Percentiles rank a stretch among this genome's conserved stretches.
Evolutionary conservation across 345 rosid species (phyloP).

Genomic region (Odontarrhena argentea): DNA sequence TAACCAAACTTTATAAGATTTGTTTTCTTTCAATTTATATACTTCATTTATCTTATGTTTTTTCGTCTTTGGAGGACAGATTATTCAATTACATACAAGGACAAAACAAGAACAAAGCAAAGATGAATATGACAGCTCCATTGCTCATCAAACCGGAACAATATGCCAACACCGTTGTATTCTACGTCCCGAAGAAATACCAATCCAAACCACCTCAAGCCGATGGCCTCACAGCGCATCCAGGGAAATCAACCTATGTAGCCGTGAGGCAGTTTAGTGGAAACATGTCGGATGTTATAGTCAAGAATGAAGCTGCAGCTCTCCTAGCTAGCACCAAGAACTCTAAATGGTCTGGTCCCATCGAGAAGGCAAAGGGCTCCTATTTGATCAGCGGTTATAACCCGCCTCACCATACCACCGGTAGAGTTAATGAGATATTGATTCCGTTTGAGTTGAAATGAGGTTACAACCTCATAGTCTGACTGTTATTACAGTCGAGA

Average conservation of each 20-base stretch:
- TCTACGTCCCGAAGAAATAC: conserved; percentile 26
- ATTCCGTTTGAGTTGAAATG: conserved; percentile 29
- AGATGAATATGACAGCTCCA: conserved; percentile 40
- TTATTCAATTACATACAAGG: conserved; percentile 36
- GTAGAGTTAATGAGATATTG: conserved; percentile 37
- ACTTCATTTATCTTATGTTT: no score
- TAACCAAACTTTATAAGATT: no score
- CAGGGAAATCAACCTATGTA: conserved; percentile 27
- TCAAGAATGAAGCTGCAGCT: conserved; percentile 28
- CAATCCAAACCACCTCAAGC: conserved; percentile 30
- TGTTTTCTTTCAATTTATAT: neutral
- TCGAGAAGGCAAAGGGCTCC: conserved; percentile 26
- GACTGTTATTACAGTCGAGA: no score
- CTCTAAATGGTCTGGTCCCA: conserved; percentile 3
- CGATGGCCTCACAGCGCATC: conserved; percentile 11
- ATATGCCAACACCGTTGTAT: conserved; percentile 11
- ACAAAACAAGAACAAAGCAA: conserved; percentile 25
- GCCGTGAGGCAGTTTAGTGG: conserved; percentile 37
- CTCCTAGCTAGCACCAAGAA: conserved; percentile 24
- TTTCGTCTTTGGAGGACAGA: conserved; percentile 4
- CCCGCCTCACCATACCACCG: conserved; percentile 1
- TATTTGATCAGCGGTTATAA: conserved; percentile 28
- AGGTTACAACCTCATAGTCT: neutral
- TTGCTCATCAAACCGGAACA: conserved; percentile 27
- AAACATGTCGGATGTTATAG: neutral